phyloP scores from a whole-genome alignment of 192 early-diverging fungal species.

The Backusella liffmaniae region DNA sequence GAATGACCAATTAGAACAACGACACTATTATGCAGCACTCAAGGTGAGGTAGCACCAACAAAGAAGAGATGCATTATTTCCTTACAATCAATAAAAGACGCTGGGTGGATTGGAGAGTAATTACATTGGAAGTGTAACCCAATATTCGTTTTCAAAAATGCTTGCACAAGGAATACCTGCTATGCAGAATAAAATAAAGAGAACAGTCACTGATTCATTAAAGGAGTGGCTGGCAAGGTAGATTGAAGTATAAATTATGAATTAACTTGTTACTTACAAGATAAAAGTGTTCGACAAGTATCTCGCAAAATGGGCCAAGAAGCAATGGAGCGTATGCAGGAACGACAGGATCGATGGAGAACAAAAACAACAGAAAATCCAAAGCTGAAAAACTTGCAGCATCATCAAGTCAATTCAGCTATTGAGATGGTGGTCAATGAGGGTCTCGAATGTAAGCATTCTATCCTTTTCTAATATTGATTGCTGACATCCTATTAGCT shows the following conservation, averaged over 20 bases:
- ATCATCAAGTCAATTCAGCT: conserved; percentile 69
- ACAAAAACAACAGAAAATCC: conserved; percentile 41
- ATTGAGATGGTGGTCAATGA: conserved; percentile 84
- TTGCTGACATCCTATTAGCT: conserved; percentile 36
- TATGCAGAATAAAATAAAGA: conserved; percentile 85
- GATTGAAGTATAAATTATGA: too few relatives aligned
- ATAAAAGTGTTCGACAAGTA: conserved; percentile 70
- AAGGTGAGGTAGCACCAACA: conserved; percentile 47
- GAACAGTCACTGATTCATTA: conserved; percentile 81
- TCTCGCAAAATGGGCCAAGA: conserved; percentile 79
- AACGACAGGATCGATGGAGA: conserved; percentile 64
- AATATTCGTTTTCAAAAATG: conserved; percentile 82
- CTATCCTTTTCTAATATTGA: too few relatives aligned
- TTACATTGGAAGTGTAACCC: conserved; percentile 69
- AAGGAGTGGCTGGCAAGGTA: conserved; percentile 91
- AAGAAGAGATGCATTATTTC: not conserved
- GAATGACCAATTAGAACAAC: conserved; percentile 72
- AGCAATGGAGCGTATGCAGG: conserved; percentile 77
- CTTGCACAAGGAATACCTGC: conserved; percentile 87
- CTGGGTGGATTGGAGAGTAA: conserved; percentile 77
- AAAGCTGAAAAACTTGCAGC: conserved; percentile 43
- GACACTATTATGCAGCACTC: conserved; percentile 91
- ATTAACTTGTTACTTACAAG: not conserved
- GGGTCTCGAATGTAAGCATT: conserved; percentile 66
- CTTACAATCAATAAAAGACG: conserved; percentile 43